phyloP scores from a whole-genome alignment of 495 filamentous ascomycete genomes.

The Aspergillus bridgeri region DNA sequence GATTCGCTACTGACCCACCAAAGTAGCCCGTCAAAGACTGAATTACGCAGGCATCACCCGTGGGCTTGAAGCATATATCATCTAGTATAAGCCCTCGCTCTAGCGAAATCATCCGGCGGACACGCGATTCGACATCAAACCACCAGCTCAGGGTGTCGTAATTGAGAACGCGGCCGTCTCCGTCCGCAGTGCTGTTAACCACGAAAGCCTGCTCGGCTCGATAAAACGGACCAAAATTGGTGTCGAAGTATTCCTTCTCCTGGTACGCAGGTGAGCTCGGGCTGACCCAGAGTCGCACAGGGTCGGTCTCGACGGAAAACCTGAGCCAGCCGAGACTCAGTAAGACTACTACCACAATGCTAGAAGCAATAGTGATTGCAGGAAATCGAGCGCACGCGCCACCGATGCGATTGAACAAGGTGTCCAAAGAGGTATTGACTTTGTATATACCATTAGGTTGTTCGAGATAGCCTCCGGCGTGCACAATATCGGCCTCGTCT shows the following conservation, averaged over 20 bases:
- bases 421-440: slow-evolving; percentile 74
- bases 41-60: slow-evolving; percentile 83
- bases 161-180: slow-evolving; percentile 71
- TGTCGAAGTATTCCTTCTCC: slow-evolving; percentile 92
- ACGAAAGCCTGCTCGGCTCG: slow-evolving; percentile 90
- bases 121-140: slow-evolving; percentile 81
- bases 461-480: slow-evolving; percentile 66
- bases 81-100: slow-evolving; percentile 62
- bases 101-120: slow-evolving; percentile 64
- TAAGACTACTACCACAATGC: slow-evolving; percentile 65
- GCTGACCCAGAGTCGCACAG: slow-evolving; percentile 91
- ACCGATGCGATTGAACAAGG: slow-evolving; percentile 79
- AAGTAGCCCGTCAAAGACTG: slow-evolving; percentile 89
- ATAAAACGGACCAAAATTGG: slow-evolving; percentile 94
- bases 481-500: slow-evolving; percentile 72
- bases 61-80: slow-evolving; percentile 92
- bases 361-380: slow-evolving; percentile 70
- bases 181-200: slow-evolving; percentile 67
- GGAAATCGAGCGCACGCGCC: slow-evolving; percentile 78
- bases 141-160: slow-evolving; percentile 91
- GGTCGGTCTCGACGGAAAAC: slow-evolving; percentile 83
- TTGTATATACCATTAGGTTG: slow-evolving; percentile 64
- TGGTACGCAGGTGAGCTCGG: slow-evolving; percentile 85
- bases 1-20: slow-evolving; percentile 57
- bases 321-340: slow-evolving; percentile 83